These are phyloP conservation scores for Stylonectria norvegica DNA, from an alignment of 2,329 filamentous ascomycete genomes.

Conservation along the genomic window DNA sequence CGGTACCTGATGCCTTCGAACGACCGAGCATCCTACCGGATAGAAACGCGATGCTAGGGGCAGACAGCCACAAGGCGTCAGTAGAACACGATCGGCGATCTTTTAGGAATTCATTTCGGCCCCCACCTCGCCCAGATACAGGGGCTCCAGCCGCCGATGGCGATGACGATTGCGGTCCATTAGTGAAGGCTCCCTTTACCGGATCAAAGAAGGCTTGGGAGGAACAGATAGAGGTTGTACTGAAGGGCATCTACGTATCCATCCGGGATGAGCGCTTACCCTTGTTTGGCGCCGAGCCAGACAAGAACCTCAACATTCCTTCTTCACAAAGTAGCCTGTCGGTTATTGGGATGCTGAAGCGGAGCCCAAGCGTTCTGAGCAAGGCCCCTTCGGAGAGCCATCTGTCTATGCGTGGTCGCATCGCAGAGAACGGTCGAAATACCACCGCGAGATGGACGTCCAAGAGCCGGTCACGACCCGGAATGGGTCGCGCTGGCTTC, in stretches of 20 bases:
- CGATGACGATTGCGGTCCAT: conserved; percentile 59
- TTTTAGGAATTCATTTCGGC: conserved; percentile 50
- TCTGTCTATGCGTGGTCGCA: conserved; percentile 66
- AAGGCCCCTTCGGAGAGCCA: conserved; percentile 85
- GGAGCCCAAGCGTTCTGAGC: conserved; percentile 86
- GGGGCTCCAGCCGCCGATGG: conserved; percentile 40
- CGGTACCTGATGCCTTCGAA: conserved; percentile 63
- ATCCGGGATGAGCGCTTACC: conserved; percentile 86
- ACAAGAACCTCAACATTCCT: conserved; percentile 33
- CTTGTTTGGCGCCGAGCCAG: conserved; percentile 67
- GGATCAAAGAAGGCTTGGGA: conserved; percentile 82
- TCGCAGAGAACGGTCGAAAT: conserved; percentile 53
- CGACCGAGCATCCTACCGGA: conserved; percentile 54
- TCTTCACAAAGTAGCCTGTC: conserved; percentile 63
- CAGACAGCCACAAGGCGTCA: conserved; percentile 33
- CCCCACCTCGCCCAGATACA: conserved; percentile 41
- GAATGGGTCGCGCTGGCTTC: conserved; percentile 72
- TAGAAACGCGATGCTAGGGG: conserved; percentile 31
- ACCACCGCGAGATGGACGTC: conserved; percentile 71
- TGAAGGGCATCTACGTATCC: conserved; percentile 88
- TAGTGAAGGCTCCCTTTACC: conserved; percentile 74
- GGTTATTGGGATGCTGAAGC: conserved; percentile 73
- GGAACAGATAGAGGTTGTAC: conserved; percentile 79
- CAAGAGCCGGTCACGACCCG: conserved; percentile 77
- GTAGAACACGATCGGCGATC: conserved; percentile 38